These are phyloP conservation scores for Scedosporium apiospermum DNA, from an alignment of 2,329 filamentous ascomycete species.

Conservation along the genomic window DNA sequence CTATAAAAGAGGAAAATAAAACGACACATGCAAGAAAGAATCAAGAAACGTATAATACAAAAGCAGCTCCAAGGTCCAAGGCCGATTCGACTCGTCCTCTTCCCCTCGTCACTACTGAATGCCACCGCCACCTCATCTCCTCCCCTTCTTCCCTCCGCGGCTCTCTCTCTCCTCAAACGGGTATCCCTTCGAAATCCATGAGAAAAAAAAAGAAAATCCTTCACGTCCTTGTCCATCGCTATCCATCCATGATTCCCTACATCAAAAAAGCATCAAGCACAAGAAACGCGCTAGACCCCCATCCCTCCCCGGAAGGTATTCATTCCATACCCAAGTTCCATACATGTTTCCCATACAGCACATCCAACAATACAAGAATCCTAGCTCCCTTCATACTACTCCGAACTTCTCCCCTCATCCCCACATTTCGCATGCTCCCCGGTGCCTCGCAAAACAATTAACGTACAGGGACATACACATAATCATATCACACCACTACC, in stretches of 20 bases:
- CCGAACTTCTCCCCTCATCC: neutral
- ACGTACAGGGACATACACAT: neutral
- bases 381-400: neutral
- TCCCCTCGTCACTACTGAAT: neutral
- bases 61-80: neutral
- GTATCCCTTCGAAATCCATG: neutral
- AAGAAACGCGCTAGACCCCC: neutral
- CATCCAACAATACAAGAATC: neutral
- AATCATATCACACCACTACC: slow-evolving; percentile 23
- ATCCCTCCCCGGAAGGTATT: neutral
- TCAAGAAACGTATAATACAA: neutral
- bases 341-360: neutral
- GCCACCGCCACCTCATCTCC: neutral
- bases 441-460: neutral
- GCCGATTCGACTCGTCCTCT: neutral
- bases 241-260: neutral
- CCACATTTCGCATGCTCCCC: neutral
- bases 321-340: neutral
- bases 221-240: neutral
- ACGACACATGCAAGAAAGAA: neutral
- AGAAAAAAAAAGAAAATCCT: neutral
- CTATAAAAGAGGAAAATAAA: neutral
- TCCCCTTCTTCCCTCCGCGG: neutral
- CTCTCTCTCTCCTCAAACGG: neutral
- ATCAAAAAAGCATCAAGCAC: neutral